Base-by-base conservation (phyloP, 2,329 filamentous ascomycete genomes). In the Neopestalotiopsis sp. region DNA sequence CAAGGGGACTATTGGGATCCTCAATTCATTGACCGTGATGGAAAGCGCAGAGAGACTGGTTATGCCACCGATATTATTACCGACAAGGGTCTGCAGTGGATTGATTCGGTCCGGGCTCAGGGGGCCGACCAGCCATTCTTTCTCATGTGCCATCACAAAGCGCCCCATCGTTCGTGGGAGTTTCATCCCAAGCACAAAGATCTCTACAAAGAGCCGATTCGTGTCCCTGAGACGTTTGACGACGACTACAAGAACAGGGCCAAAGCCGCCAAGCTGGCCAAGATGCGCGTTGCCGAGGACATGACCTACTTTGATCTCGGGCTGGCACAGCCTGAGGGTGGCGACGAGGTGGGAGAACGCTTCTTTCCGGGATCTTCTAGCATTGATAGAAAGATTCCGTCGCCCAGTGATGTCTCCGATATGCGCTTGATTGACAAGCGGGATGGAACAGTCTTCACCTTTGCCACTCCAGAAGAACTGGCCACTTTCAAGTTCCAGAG, bases 111-210 rank as follows among this genome's bases (percentile, higher is more conserved):
- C 42, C 61, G 74, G 42, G 68, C 65, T 1, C 71, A 75, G 12
- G 75, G 80, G 24, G 76, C 78, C 7, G 77, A 78, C 56, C 78
- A 78, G 68, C 85, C 85, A 0, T 88, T 88, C 75, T 88, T 87
- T 72, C 72, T 86, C 58, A 88, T 88, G 85, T 87, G 84, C 72
- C 86, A 88, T 70, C 85, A 88, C 74, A 88, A 88, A 71, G 86
- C 86, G 0, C 85, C 86, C 0, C 86, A 88, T 70, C 79, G 85
- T 3, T 81, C 79, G 14, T 88, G 86, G 85, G 85, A 88, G 71
- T 86, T 78, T 66, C 78, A 87, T 68, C 72, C 78, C 5, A 84
- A 84, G 70, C 84, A 88, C 74, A 84, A 83, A 68, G 52, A 81
- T 59, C 74, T 87, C 2, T 88, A 87, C 73, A 79, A 75, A 1